phyloP scores from a whole-genome alignment of 192 early-diverging fungal genomes.

The Funneliformis mosseae region DNA sequence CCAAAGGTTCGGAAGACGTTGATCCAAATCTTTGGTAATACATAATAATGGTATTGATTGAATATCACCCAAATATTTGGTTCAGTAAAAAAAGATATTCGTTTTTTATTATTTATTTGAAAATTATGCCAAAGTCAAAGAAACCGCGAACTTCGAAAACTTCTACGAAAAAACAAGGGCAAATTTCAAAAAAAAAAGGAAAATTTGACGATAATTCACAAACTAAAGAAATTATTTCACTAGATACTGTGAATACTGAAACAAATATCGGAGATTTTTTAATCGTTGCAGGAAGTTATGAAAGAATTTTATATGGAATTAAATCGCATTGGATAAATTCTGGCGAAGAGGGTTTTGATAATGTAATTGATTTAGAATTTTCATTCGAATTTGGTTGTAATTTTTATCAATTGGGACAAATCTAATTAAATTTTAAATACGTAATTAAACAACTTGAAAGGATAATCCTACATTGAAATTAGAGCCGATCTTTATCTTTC shows the following conservation, averaged over 20 bases:
- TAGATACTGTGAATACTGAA: not conserved
- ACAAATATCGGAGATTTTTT: slow-evolving; percentile 51
- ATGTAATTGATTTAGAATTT: not conserved
- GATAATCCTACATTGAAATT: slow-evolving; percentile 49
- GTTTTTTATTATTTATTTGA: not conserved
- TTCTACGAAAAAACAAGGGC: not conserved
- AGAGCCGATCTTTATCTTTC: slow-evolving; percentile 88
- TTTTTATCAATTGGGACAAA: not conserved
- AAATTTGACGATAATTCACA: not conserved
- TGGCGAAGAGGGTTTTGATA: slow-evolving; percentile 9
- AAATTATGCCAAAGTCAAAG: not conserved
- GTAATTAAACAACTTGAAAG: not conserved
- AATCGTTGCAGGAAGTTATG: slow-evolving; percentile 88
- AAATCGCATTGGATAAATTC: slow-evolving; percentile 63
- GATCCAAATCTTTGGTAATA: not conserved
- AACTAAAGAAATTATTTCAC: not conserved
- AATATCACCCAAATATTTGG: not conserved
- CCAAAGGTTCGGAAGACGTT: not conserved
- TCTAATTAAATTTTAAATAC: not conserved
- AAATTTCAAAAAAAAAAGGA: not conserved
- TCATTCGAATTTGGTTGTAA: not conserved
- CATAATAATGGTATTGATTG: too few relatives aligned
- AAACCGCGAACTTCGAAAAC: not conserved
- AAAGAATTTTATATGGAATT: slow-evolving; percentile 94
- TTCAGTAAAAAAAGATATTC: too few relatives aligned